phyloP scores from a whole-genome alignment of 768 basidiomycete species.

The Boletus fagicola region DNA sequence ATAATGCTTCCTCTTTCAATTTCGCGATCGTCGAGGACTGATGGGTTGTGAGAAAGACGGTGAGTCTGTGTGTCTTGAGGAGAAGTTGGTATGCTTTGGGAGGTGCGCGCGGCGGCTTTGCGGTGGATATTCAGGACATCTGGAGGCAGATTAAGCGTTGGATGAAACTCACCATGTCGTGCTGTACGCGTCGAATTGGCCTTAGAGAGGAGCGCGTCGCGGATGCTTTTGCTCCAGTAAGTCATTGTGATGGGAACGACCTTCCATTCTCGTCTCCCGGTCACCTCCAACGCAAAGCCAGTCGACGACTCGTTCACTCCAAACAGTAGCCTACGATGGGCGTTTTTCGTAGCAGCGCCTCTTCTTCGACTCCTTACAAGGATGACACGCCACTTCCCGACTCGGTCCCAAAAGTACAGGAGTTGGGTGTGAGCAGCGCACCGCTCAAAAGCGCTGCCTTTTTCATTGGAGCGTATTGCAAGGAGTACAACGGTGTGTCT shows the following conservation, averaged over 20 bases:
- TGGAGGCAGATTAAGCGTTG: background rate
- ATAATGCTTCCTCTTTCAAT: conserved; percentile 63
- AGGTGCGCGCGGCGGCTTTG: conserved; percentile 50
- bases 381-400: conserved; percentile 67
- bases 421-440: conserved; percentile 86
- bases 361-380: conserved; percentile 49
- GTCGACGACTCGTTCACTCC: conserved; percentile 6
- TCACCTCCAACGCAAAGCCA: conserved; percentile 22
- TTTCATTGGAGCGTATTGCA: conserved; percentile 95
- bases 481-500: conserved; percentile 90
- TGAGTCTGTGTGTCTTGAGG: conserved; percentile 73
- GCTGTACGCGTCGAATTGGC: background rate
- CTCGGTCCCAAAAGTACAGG: conserved; percentile 73
- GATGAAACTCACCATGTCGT: conserved; percentile 21
- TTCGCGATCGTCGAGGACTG: conserved; percentile 53
- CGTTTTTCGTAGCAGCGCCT: conserved; percentile 48
- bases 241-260: conserved; percentile 22
- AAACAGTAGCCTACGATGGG: conserved; percentile 42
- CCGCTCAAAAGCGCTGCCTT: conserved; percentile 96
- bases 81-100: conserved; percentile 67
- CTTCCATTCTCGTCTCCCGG: conserved; percentile 24
- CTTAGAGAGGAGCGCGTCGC: background rate
- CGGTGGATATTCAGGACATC: background rate
- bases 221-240: background rate
- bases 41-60: conserved; percentile 56